Evolutionary conservation across 441 rosid species (phyloP), one percentile per base, ranked within the genome.

Genomic region (Populus tomentosa): DNA sequence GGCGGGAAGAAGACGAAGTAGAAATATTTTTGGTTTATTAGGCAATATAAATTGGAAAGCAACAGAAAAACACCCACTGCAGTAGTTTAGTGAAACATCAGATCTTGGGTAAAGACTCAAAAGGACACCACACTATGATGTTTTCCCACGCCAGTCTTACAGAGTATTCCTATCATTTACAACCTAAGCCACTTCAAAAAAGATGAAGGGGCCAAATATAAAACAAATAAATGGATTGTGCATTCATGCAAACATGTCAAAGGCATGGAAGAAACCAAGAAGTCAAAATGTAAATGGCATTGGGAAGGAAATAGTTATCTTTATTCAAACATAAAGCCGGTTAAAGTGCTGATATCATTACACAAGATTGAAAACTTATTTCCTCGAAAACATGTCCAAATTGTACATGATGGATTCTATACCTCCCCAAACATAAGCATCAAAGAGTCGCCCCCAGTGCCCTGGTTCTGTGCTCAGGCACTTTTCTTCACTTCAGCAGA

Each of bases 401-500:
- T 62, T 69, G 53, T 30, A 74, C 62, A 26, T 33, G n/a, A 66
- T 21, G 30, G 26, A 66, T 67, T 42, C 70, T 67, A 33, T 78
- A 69, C 36, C 67, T 81, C 72, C 68, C 33, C 72, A 18, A 59
- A 72, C 35, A 73, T 10, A 64, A 77, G 46, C 42, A 73, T 74
- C 36, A 23, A 21, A 62, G 61, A 56, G 71, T 38, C 74, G 50
- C 67, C 10, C 32, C 16, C 16, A 10, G 23, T 21, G 53, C 61
- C 33, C 7, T 10, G 28, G 28, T 59, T 68, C 69, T 28, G 24
- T 7, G 69, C 71, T 88, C 80, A 88, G 18, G 67, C 81, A 72
- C 76, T 80, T 80, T 84, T 85, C 85, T 88, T 90, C 76, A 83
- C 86, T 5, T 84, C 83, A 26, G 93, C 89, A 7, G 95, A 79